Base-by-base conservation (phyloP, 2,329 filamentous ascomycete genomes). In the Trichoderma koningiopsis region DNA sequence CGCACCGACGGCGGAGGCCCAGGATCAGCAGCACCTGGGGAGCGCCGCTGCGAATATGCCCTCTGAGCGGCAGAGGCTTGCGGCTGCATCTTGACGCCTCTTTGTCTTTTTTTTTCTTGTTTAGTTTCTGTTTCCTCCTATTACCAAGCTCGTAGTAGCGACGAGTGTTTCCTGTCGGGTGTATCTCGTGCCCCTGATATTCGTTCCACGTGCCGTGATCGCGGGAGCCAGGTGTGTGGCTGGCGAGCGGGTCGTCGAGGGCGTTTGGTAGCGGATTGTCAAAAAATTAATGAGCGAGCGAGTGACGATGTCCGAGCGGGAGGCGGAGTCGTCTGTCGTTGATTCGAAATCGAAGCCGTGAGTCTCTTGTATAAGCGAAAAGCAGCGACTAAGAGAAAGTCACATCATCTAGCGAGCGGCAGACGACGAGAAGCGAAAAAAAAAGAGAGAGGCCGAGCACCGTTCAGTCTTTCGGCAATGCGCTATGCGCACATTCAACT, bases 1-100 rank as follows among this genome's bases (percentile, higher is more conserved):
- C 88, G 84, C 67, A 81, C 78, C 68, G 86, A 84, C 72, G 86
- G 83, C 62, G 88, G 85, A 74, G 85, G 86, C 64, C 86, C 86
- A 75, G 85, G 84, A 72, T 91, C 89, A 43, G 83, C 88, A 40
- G 84, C 85, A 71, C 84, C 87, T n/a, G 89, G 88, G 62, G 88
- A 90, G 74, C 88, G 86, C 73, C 89, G 85, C 76, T 88, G 88
- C 75, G 86, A 81, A 69, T 76, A 80, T 69, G 75, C 75, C 76
- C 87, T 83, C 79, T 87, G 85, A 68, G 87, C 83, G 19, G 81
- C 80, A 52, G 71, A 22, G 27, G 80, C 80, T 60, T 84, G 79
- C 69, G 84, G 79, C 78, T 88, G 86, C 86, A 88, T 88, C 40
- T 27, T 70, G 29, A 27, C 8, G 19, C 31, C 35, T 40, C 35